Evolutionary conservation across 352 stramenopile genomes (phyloP).

Genomic region (Globisporangium nodosum): DNA sequence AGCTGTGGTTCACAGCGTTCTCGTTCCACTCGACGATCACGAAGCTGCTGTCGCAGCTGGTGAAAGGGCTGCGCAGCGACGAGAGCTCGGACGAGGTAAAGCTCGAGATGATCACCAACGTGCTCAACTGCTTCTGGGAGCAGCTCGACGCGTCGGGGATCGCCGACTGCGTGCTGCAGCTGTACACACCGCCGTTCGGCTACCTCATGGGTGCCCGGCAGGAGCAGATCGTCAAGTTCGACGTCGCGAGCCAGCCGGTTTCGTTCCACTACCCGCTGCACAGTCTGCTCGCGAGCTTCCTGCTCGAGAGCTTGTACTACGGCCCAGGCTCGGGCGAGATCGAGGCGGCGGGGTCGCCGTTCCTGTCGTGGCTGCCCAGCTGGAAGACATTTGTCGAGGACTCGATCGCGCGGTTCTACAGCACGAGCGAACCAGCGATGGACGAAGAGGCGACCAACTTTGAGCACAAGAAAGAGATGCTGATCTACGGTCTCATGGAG

Average conservation of each 20-base stretch:
- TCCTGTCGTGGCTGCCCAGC: conserved; percentile 32
- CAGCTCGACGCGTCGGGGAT: conserved; percentile 51
- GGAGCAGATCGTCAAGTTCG: conserved; percentile 70
- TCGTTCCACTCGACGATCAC: conserved; percentile 78
- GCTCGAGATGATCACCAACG: conserved; percentile 59
- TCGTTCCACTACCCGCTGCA: conserved; percentile 90
- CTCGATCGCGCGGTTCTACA: conserved; percentile 31
- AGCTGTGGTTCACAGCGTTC: conserved; percentile 92
- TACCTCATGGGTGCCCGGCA: conserved; percentile 41
- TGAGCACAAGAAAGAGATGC: conserved; percentile 43
- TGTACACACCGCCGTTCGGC: conserved; percentile 58
- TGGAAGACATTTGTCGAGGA: conserved; percentile 47
- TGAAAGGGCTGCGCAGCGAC: conserved; percentile 58
- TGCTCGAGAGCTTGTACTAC: conserved; percentile 77
- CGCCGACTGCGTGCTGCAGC: conserved; percentile 31
- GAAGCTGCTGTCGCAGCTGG: conserved; percentile 52
- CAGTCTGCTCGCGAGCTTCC: conserved; percentile 69
- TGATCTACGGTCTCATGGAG: conserved; percentile 74
- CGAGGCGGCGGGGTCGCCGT: conserved; percentile 3
- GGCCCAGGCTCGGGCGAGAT: conserved; percentile 21
- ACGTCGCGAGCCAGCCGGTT: conserved; percentile 65
- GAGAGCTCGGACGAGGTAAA: conserved; percentile 34
- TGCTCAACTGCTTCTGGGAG: conserved; percentile 69
- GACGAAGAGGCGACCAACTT: conserved; percentile 16
- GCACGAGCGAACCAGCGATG: conserved; percentile 16